Conservation (phyloP, 805 yeast species). For the Helenozyma baotianmanensis region DNA sequence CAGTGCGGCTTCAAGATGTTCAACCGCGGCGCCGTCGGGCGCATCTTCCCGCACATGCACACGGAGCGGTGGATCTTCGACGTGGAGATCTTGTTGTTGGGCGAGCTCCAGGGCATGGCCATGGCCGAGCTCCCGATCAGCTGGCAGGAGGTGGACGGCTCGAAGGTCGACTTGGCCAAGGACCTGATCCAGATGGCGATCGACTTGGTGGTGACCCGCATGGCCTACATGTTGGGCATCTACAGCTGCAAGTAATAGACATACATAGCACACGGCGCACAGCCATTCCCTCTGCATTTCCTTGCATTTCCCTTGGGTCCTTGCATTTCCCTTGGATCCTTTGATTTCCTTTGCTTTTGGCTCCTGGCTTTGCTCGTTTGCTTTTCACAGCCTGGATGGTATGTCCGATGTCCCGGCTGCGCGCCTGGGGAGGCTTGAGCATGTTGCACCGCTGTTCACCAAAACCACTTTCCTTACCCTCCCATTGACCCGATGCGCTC, state of each 20-base stretch:
- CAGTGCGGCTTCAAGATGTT: conserved; percentile 97
- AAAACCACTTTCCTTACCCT: no score
- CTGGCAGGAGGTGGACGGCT: conserved; percentile 97
- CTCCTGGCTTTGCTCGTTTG: no score
- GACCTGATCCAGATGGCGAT: conserved; percentile 92
- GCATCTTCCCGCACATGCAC: conserved; percentile 85
- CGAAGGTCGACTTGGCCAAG: conserved; percentile 86
- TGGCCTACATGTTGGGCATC: conserved; percentile 83
- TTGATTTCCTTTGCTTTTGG: no score
- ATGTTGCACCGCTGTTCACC: no score
- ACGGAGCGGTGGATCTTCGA: conserved; percentile 99
- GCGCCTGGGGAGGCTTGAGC: no score
- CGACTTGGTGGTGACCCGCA: conserved; percentile 83
- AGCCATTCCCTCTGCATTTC: background rate
- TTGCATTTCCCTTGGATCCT: background rate
- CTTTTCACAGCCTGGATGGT: no score
- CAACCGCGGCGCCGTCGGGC: conserved; percentile 58
- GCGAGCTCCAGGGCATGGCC: conserved; percentile 61
- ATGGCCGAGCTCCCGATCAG: conserved; percentile 79
- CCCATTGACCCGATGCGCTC: no score
- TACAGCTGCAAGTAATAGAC: conserved; percentile 41
- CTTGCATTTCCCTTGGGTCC: background rate
- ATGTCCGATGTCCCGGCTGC: no score
- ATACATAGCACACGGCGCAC: background rate
- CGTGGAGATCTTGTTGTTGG: conserved; percentile 84